These are phyloP conservation scores for Russula vinacea DNA, from an alignment of 768 basidiomycete species.

Conservation along the genomic window DNA sequence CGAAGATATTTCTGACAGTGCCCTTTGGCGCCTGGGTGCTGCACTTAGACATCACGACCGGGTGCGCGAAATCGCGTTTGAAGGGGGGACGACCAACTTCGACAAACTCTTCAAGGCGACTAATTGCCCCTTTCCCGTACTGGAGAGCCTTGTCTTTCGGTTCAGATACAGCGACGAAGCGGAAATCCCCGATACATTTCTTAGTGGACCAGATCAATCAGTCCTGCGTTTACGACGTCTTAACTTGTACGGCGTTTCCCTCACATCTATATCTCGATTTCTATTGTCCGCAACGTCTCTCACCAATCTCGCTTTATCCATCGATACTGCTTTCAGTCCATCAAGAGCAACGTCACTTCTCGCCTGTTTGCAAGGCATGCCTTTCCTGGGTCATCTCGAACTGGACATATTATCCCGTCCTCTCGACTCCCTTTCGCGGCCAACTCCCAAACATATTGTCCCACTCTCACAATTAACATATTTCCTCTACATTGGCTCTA, in stretches of 20 bases:
- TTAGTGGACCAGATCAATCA: background rate
- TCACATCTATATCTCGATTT: background rate
- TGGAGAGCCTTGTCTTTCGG: background rate
- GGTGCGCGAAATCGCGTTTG: background rate
- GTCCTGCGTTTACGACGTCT: background rate
- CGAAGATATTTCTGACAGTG: too few species aligned
- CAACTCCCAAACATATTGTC: too few species aligned
- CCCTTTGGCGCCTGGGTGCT: background rate
- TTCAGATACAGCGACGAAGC: fast-evolving
- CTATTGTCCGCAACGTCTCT: background rate
- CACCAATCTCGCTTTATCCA: background rate
- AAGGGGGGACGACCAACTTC: fast-evolving
- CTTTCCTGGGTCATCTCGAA: background rate
- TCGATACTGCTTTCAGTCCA: background rate
- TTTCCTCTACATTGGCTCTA: too few species aligned
- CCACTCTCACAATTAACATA: too few species aligned
- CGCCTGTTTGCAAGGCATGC: background rate
- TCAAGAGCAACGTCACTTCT: background rate
- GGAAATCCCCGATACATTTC: background rate
- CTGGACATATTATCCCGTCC: background rate
- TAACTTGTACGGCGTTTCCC: background rate
- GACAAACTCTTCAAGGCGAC: background rate
- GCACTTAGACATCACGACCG: background rate
- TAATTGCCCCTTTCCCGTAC: slow-evolving; percentile 1
- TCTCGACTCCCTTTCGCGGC: too few species aligned